Conservation (phyloP, 2,329 filamentous ascomycete genomes). For the Cordyceps tenuipes region DNA sequence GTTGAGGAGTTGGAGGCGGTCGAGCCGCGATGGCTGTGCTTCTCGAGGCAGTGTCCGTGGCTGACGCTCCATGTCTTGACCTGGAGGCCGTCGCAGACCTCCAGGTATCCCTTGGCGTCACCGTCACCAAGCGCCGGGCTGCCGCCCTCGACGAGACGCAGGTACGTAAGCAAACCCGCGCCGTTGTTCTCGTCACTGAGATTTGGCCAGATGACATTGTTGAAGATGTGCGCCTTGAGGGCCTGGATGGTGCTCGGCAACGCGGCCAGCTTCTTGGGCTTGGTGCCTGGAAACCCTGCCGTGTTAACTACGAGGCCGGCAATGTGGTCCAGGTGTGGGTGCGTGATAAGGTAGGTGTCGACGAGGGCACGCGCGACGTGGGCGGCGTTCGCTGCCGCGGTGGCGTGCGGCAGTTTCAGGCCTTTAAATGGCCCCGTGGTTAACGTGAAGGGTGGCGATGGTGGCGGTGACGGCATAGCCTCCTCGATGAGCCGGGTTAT, state of each 20-base stretch:
- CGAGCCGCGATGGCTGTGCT: slow-evolving; percentile 54
- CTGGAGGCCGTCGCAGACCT: slow-evolving; percentile 81
- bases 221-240: slow-evolving; percentile 92
- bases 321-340: slow-evolving; percentile 94
- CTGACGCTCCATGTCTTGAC: slow-evolving; percentile 82
- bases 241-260: slow-evolving; percentile 84
- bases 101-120: slow-evolving; percentile 73
- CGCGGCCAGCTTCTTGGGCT: slow-evolving; percentile 78
- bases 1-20: slow-evolving; percentile 40
- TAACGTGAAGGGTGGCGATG: slow-evolving; percentile 42
- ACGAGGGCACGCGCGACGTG: slow-evolving; percentile 73
- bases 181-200: slow-evolving; percentile 93
- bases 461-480: slow-evolving; percentile 31
- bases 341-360: slow-evolving; percentile 85
- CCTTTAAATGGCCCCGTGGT: slow-evolving; percentile 71
- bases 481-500: slow-evolving; percentile 71
- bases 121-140: slow-evolving; percentile 77
- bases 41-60: slow-evolving; percentile 81
- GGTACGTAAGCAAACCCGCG: slow-evolving; percentile 84
- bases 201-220: slow-evolving; percentile 97
- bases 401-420: slow-evolving; percentile 58
- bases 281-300: slow-evolving; percentile 69
- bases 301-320: slow-evolving; percentile 90
- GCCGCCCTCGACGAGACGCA: slow-evolving; percentile 80
- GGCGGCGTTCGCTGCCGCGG: slow-evolving; percentile 67